phyloP scores from a whole-genome alignment of 2,329 filamentous ascomycete species.

The Talaromyces sp. region DNA sequence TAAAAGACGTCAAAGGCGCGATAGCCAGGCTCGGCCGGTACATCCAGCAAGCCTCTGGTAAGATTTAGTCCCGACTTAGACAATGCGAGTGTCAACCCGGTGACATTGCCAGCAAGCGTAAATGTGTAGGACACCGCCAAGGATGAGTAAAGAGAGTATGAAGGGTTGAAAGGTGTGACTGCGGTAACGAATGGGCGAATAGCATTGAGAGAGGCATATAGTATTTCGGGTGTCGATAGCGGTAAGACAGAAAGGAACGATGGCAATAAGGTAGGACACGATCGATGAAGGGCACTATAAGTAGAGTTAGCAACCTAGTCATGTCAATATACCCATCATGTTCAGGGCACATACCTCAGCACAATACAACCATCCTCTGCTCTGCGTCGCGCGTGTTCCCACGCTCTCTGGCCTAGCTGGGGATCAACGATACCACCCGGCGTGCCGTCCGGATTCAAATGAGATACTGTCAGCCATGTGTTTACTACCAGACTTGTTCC shows the following conservation, averaged over 20 bases:
- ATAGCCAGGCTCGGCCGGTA: conserved; percentile 76
- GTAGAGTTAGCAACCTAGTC: conserved; percentile 1
- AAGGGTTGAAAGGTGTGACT: conserved; percentile 86
- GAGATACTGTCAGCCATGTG: conserved; percentile 83
- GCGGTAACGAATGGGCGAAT: conserved; percentile 82
- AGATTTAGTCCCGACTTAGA: conserved; percentile 89
- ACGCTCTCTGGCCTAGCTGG: conserved; percentile 74
- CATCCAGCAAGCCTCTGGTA: conserved; percentile 69
- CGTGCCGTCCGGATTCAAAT: conserved; percentile 64
- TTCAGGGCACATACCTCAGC: conserved; percentile 63
- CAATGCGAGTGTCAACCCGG: conserved; percentile 70
- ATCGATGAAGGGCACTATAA: conserved; percentile 77
- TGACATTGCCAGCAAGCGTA: conserved; percentile 74
- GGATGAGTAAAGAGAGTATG: conserved; percentile 73
- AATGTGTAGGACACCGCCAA: conserved; percentile 79
- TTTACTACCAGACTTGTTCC: conserved; percentile 91
- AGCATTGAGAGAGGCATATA: conserved; percentile 76
- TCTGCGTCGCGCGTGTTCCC: conserved; percentile 92
- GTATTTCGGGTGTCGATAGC: conserved; percentile 68
- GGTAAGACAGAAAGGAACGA: conserved; percentile 82
- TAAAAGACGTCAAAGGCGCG: conserved; percentile 98
- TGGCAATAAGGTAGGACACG: conserved; percentile 76
- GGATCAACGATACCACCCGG: conserved; percentile 76
- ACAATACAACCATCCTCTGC: conserved; percentile 95
- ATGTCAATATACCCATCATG: not conserved